Evolutionary conservation across 2,329 filamentous ascomycete species (phyloP), one percentile per base, ranked within the genome.

Genomic region (Xylaria sp.): DNA sequence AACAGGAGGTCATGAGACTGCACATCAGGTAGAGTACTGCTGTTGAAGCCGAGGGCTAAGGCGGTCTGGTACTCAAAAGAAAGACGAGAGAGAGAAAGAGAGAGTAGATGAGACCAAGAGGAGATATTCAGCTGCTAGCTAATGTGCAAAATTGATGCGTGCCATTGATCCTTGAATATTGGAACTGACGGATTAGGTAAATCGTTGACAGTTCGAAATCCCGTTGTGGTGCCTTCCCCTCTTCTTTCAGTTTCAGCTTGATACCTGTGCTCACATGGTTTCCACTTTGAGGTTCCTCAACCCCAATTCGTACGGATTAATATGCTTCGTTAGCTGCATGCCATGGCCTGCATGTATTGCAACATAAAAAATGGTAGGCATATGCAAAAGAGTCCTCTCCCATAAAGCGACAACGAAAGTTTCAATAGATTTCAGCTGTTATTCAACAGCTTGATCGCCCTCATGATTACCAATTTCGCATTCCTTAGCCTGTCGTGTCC

Each of bases 381-480:
- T 52, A 52, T 52, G 49, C 49, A 52, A 9, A 36, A 33, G 15
- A 33, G 13, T 33, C 3, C 15, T 23, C 23, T 33, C 10, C 57
- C 57, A 60, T 49, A 49, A 60, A 49, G 49, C 13, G n/a, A 41
- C 20, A 51, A 52, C n/a, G 28, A 28, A 31, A 10, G n/a, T 28
- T 61, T 43, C 48, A 31, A 20, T 23, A 15, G 20, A 25, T 9
- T 41, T 57, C 54, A 57, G 36, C 54, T 41, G 33, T 57, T 20
- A 25, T 8, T 43, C 55, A 31, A 9, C 46, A 39, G 3, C 23
- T 65, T 48, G 63, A 65, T 65, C 56, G 56, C 36, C 48, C 18
- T 54, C 20, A 55, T 52, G 36, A 43, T 52, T 65, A 25, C 63
- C 36, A 18, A 18, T 60, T 65, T 39, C 33, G 49, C 1, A 54